Evolutionary conservation across 2,329 filamentous ascomycete species (phyloP).

Genomic region (Colletotrichum sp.): DNA sequence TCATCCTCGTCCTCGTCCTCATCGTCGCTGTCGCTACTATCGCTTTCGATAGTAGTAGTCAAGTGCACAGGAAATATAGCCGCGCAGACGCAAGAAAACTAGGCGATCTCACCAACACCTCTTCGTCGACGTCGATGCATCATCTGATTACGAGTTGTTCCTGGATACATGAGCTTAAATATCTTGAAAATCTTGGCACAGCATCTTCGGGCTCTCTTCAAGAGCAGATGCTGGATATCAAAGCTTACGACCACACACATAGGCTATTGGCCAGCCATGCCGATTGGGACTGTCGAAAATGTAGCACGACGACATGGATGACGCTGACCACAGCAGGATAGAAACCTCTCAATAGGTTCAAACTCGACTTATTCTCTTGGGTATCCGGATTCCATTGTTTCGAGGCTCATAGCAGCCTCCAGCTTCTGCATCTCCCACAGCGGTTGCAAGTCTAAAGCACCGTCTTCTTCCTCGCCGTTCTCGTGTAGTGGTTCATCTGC

Average conservation of each 20-base stretch:
- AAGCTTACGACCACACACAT: accelerated
- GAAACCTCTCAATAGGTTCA: background rate
- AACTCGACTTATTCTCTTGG: background rate
- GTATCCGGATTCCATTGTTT: background rate
- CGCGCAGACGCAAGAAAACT: no score
- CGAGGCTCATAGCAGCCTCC: background rate
- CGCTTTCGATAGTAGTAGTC: no score
- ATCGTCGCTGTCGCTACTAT: no score
- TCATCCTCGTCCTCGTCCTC: no score
- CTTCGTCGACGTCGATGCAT: background rate
- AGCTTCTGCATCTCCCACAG: background rate
- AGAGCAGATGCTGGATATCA: accelerated
- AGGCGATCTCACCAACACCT: no score
- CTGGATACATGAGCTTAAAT: background rate
- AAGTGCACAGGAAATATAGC: no score
- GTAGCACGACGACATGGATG: background rate
- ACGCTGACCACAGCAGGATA: background rate
- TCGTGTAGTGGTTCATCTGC: background rate
- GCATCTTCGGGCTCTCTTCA: background rate
- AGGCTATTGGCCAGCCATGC: background rate
- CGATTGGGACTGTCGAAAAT: background rate
- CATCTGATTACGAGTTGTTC: background rate
- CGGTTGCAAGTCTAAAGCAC: background rate
- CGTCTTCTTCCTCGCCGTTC: background rate
- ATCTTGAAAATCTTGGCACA: background rate